A percentile compares a stretch with the other conserved stretches of the same genome.
Conservation (phyloP, 192 early-diverging fungal genomes). For the Entomortierella parvispora region DNA sequence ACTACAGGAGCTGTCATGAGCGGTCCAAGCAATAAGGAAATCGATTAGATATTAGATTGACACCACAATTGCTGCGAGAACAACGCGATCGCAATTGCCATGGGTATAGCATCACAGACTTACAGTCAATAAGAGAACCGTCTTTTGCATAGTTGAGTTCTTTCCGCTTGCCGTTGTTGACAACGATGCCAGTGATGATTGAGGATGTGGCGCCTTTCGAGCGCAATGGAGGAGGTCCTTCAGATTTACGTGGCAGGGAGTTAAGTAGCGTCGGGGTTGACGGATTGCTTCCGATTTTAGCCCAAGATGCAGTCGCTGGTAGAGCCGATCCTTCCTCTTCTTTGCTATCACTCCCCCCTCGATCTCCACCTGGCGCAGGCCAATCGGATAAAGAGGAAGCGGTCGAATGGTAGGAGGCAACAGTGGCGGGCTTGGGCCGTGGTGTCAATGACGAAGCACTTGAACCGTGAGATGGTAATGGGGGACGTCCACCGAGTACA, state of each 20-base stretch:
- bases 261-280: conserved; percentile 31
- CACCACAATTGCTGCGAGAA: background rate
- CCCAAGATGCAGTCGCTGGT: conserved; percentile 71
- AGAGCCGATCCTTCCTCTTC: conserved; percentile 59
- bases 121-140: conserved; percentile 16
- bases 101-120: background rate
- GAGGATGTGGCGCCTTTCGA: conserved; percentile 49
- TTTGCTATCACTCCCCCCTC: conserved; percentile 27
- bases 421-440: conserved; percentile 28
- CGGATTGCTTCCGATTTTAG: conserved; percentile 54
- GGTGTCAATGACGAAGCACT: conserved; percentile 19
- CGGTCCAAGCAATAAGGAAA: background rate
- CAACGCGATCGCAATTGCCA: background rate
- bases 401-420: conserved; percentile 21
- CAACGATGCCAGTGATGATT: conserved; percentile 50
- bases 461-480: conserved; percentile 23
- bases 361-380: conserved; percentile 36
- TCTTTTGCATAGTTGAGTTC: conserved; percentile 29
- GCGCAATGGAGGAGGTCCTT: conserved; percentile 15
- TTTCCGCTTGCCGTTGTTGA: conserved; percentile 43
- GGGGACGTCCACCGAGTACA: conserved; percentile 18
- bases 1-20: conserved; percentile 3
- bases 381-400: conserved; percentile 34
- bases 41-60: background rate
- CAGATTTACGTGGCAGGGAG: conserved; percentile 11